Percentiles rank a stretch among this genome's conserved stretches.
These are phyloP conservation scores for Magnaporthiopsis poae DNA, from an alignment of 2,329 filamentous ascomycete genomes.

Conservation along the genomic window DNA sequence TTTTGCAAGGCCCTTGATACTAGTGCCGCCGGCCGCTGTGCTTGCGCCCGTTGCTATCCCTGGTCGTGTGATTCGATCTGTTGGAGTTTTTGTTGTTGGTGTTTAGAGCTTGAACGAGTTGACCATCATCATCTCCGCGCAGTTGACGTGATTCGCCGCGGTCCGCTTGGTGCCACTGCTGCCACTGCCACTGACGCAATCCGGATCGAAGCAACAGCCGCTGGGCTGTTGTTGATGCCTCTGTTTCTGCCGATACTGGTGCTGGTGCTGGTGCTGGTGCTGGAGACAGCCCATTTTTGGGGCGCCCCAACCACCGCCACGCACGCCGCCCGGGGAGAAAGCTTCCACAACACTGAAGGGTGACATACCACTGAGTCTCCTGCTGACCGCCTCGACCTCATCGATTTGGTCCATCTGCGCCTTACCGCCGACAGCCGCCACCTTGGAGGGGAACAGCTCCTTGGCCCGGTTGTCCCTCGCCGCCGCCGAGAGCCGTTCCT, in stretches of 20 bases:
- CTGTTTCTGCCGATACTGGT: not conserved
- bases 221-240: not conserved
- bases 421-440: constrained; percentile 17
- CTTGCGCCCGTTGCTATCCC: not conserved
- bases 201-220: constrained; percentile 5
- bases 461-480: constrained; percentile 30
- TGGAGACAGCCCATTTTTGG: not conserved
- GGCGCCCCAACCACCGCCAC: not conserved
- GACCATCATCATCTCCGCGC: not conserved
- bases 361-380: constrained; percentile 16
- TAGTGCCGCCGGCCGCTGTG: constrained; percentile 23
- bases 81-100: not conserved
- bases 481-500: constrained; percentile 26
- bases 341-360: not conserved
- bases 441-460: constrained; percentile 49
- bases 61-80: constrained; percentile 7
- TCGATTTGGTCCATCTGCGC: constrained; percentile 26
- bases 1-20: constrained; percentile 49
- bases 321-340: not conserved
- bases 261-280: not conserved
- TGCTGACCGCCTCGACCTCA: constrained; percentile 17
- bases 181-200: constrained; percentile 12
- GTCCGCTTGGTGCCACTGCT: constrained; percentile 13
- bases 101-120: not conserved
- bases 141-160: constrained; percentile 6